Evolutionary conservation across 164 flowering plant species (phyloP), one percentile per base, ranked within the genome.

Genomic region (Tinospora cordifolia): DNA sequence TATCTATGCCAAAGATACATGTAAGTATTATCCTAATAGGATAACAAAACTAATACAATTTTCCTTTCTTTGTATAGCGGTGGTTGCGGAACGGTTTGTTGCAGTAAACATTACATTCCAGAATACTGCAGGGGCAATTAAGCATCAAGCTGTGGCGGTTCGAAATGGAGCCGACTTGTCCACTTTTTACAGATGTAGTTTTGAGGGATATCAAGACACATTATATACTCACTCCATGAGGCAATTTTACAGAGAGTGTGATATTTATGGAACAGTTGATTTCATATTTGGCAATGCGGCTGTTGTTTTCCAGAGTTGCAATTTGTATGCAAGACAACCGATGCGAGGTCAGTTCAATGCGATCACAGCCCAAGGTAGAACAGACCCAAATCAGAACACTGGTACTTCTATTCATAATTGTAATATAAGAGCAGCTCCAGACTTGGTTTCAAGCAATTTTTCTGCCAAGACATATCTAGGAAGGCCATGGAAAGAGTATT

Each of bases 151-250:
- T 0, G 84, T 81, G 71, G 84, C 82, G 11, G 39, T 81, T 5
- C 75, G 80, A 46, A 78, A 60, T 46, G 75, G 80, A 7, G 78
- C 84, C 0, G 84, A 81, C 26, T 14, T 72, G 41, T 77, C 78
- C 0, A 67, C 77, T 13, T 72, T 72, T 66, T 58, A 58, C 62
- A 25, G 25, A 0, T 72, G 75, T 13, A 41, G 70, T 7, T 82
- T 85, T 44, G 81, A 78, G 1, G 86, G 75, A 9, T 85, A 85
- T 74, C 88, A 85, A 72, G 88, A 83, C 79, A 83, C 88, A 2
- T 78, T 85, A 22, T 85, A 85, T 66, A 81, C 74, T 66, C 88
- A 85, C 51, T 76, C 84, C 66, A 76, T 79, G 8, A 74, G 85
- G 1, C 86, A 85, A 67, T 83, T 85, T 70, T 83, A 78, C 34